Conservation (phyloP, 2,329 filamentous ascomycete genomes). For the Aspergillus sp. region DNA sequence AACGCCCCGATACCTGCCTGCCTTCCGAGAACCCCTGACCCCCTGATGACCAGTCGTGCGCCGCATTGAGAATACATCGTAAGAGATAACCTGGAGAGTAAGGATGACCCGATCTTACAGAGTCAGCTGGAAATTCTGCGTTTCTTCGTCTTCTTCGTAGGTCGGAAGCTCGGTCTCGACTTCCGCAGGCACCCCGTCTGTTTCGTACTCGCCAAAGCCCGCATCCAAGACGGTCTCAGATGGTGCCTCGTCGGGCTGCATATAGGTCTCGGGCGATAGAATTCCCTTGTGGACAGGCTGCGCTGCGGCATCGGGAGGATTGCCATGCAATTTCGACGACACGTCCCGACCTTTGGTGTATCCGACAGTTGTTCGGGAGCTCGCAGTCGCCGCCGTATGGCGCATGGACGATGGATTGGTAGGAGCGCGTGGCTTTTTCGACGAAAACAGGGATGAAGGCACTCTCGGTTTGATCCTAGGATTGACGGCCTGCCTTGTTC, state of each 20-base stretch:
- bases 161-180: conserved; percentile 29
- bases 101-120: conserved; percentile 22
- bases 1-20: conserved; percentile 6
- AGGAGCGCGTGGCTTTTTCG: conserved; percentile 45
- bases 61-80: conserved; percentile 1
- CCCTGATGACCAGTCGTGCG: neutral
- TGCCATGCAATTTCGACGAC: conserved; percentile 31
- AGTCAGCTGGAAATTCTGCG: conserved; percentile 41
- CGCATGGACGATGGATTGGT: conserved; percentile 55
- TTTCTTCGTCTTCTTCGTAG: conserved; percentile 41
- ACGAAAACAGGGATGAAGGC: conserved; percentile 31
- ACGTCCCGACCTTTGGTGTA: conserved; percentile 71
- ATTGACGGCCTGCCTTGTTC: conserved; percentile 27
- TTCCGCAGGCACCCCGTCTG: conserved; percentile 19
- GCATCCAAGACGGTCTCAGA: conserved; percentile 45
- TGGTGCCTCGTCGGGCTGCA: conserved; percentile 43
- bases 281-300: conserved; percentile 25
- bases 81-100: conserved; percentile 1
- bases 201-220: conserved; percentile 40
- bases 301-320: conserved; percentile 22
- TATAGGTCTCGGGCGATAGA: conserved; percentile 43
- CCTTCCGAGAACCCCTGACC: neutral
- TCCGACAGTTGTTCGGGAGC: conserved; percentile 78
- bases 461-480: conserved; percentile 40
- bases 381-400: conserved; percentile 61